Evolutionary conservation across 805 yeast species (phyloP), one percentile per base, ranked within the genome.

Genomic region (Priceomyces castillae): DNA sequence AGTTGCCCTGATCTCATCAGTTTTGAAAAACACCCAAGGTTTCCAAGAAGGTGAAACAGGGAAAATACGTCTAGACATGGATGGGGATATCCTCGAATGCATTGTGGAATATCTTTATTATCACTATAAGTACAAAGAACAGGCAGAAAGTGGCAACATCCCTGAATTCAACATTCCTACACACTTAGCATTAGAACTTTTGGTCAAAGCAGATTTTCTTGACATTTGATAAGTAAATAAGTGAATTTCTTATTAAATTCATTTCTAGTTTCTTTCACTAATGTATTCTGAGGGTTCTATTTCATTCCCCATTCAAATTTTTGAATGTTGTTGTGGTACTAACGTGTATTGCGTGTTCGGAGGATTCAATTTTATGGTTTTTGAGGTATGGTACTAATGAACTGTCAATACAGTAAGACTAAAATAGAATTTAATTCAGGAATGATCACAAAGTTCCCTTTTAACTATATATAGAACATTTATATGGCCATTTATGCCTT

Each of bases 151-250:
- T 5, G 80, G 77, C 3, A 82, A 78, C 39, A 78, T 86, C 5
- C 96, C 96, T 0, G 94, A 86, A 43, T 94, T 94, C 63, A 85
- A 86, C 30, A 80, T 94, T 2, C 97, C 98, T 1, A 90, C 97
- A 0, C 97, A 89, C 52, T 77, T 92, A 80, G 96, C 98, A 0
- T 69, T 92, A 48, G 98, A 94, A 59, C 67, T 92, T 51, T 65
- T 94, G 36, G 92, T 94, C 30, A 96, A 96, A 19, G 96, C 98
- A 1, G 99, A 94, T 59, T 92, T 80, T 59, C 66, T 89, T 53
- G 92, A 87, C 53, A 82, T 81, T 34, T 79, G 47, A 40, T 18
- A n/a, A 10, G 34, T 10, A 9, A 4, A 6, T 16, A 4, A 33
- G 15, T n/a, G 26, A 28, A 12, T 5, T 28, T 4, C 4, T n/a